A percentile compares a stretch with the other conserved stretches of the same genome.
Evolutionary conservation across 2,329 filamentous ascomycete genomes (phyloP).

Genomic region (Clonostachys chloroleuca): DNA sequence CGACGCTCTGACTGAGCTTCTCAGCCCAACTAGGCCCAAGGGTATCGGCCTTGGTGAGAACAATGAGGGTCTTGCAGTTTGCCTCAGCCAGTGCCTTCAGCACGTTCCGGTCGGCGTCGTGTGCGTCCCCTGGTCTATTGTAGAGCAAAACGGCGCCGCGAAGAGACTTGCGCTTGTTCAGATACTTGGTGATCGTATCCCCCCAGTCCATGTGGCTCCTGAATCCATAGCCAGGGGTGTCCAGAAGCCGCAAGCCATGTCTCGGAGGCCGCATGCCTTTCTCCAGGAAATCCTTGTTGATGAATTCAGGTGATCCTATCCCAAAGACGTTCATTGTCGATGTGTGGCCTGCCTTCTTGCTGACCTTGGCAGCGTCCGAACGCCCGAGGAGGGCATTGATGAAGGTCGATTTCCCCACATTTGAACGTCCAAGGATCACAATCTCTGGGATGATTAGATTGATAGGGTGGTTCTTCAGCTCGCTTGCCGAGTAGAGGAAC

Average conservation of each 20-base stretch:
- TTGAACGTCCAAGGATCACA: conserved; percentile 80
- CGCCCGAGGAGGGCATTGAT: conserved; percentile 72
- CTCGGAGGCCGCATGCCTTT: conserved; percentile 33
- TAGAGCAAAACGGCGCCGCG: conserved; percentile 49
- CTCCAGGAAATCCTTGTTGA: no score
- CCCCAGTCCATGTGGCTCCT: conserved; percentile 46
- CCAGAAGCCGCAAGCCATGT: conserved; percentile 35
- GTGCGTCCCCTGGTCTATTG: conserved; percentile 46
- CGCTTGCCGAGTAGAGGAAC: conserved; percentile 46
- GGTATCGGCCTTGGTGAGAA: conserved; percentile 56
- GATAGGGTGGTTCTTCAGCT: conserved; percentile 40
- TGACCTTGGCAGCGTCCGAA: conserved; percentile 39
- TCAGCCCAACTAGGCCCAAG: conserved; percentile 18
- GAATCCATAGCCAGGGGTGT: conserved; percentile 47
- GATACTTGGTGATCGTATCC: conserved; percentile 43
- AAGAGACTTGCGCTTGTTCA: conserved; percentile 38
- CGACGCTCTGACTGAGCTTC: conserved; percentile 16
- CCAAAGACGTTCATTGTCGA: conserved; percentile 52
- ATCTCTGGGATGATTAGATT: conserved; percentile 57
- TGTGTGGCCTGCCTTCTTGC: conserved; percentile 46
- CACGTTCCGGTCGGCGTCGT: conserved; percentile 40
- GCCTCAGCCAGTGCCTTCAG: conserved; percentile 39
- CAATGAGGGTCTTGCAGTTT: conserved; percentile 38
- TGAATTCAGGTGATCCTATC: conserved; percentile 33
- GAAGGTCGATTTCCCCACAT: conserved; percentile 85